Conservation (phyloP, 331 rosid genomes). For the Malus hybrid region DNA sequence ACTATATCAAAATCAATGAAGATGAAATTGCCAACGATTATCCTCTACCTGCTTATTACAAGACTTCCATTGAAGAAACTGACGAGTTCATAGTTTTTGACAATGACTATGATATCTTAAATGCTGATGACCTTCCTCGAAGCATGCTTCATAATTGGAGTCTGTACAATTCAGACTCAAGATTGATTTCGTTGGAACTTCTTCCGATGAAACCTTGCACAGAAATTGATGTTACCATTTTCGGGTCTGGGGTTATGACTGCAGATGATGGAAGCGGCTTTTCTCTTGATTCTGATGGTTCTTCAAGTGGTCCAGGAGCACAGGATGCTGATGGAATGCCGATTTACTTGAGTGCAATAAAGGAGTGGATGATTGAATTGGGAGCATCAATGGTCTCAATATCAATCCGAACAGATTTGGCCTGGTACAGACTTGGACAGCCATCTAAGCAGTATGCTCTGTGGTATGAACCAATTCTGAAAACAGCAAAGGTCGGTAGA, state of each 20-base stretch:
- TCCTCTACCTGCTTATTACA: conserved; percentile 90
- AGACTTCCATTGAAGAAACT: conserved; percentile 54
- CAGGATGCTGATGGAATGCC: conserved; percentile 69
- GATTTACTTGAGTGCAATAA: conserved; percentile 75
- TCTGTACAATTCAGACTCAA: conserved; percentile 74
- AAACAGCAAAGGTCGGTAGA: conserved; percentile 65
- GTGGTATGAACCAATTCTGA: conserved; percentile 76
- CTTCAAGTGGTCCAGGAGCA: conserved; percentile 42
- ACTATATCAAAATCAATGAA: conserved; percentile 80
- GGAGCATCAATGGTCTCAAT: conserved; percentile 81
- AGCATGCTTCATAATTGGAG: conserved; percentile 90
- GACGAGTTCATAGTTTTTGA: conserved; percentile 68
- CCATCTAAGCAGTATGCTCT: conserved; percentile 86
- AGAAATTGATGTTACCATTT: conserved; percentile 85
- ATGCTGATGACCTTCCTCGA: conserved; percentile 66
- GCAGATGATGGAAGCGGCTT: conserved; percentile 84
- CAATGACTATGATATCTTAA: conserved; percentile 37
- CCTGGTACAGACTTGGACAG: conserved; percentile 94
- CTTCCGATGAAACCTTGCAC: conserved; percentile 94
- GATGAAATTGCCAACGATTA: conserved; percentile 93
- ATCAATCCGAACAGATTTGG: conserved; percentile 88
- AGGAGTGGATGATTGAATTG: conserved; percentile 96
- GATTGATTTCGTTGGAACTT: conserved; percentile 85
- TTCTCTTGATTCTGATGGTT: conserved; percentile 56
- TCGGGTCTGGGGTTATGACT: conserved; percentile 85